A percentile compares a stretch with the other conserved stretches of the same genome.
Conservation (phyloP, 2,329 filamentous ascomycete genomes). For the Colletotrichum horii region DNA sequence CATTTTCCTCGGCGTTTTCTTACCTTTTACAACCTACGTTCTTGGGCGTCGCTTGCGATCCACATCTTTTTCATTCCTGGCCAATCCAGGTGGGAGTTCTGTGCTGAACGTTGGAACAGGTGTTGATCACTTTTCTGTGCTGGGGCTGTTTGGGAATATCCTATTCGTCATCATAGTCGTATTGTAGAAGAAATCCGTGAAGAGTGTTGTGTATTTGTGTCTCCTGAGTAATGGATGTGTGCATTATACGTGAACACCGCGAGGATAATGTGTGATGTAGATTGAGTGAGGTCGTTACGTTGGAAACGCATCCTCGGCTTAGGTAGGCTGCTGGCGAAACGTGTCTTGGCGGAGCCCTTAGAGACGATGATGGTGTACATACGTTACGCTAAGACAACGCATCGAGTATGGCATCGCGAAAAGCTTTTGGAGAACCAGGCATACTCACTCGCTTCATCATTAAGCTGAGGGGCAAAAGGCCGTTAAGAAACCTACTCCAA, state of each 20-base stretch:
- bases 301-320: neutral
- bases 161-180: conserved; percentile 7
- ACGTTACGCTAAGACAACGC: neutral
- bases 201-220: neutral
- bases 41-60: conserved; percentile 13
- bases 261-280: neutral
- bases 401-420: neutral
- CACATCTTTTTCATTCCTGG: neutral
- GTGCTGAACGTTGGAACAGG: neutral
- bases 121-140: conserved; percentile 12
- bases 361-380: neutral
- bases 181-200: conserved; percentile 2
- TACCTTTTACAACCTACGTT: neutral
- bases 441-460: neutral
- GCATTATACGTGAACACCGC: neutral
- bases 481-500: neutral
- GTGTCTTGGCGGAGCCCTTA: fast-evolving
- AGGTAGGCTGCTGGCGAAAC: neutral
- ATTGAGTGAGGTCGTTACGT: too few species aligned
- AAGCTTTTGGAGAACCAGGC: neutral
- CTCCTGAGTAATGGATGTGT: neutral
- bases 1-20: neutral
- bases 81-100: neutral
- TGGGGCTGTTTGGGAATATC: neutral
- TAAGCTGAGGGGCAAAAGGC: neutral